A percentile compares a stretch with the other conserved stretches of the same genome.
Evolutionary conservation across 331 rosid genomes (phyloP).

Genomic region (Acacia pycnantha): DNA sequence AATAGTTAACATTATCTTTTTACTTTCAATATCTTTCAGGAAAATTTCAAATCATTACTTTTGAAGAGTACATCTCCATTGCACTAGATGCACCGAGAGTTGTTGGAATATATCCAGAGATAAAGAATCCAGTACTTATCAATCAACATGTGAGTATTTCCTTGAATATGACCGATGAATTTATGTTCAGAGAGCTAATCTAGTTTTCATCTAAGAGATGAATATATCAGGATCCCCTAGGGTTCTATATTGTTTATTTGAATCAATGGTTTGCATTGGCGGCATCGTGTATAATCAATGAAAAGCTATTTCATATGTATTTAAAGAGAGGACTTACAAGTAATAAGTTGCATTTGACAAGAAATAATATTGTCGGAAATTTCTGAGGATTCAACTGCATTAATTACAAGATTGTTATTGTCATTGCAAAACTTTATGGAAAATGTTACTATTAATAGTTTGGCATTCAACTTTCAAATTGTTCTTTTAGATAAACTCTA

Average conservation of each 20-base stretch:
- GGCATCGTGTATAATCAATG: background rate
- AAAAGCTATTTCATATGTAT: background rate
- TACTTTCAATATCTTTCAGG: constrained; percentile 53
- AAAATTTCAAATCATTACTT: constrained; percentile 70
- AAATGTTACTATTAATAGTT: constrained; percentile 19
- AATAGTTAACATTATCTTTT: constrained; percentile 5
- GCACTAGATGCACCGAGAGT: constrained; percentile 86
- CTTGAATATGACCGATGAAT: constrained; percentile 12
- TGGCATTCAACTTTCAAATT: background rate
- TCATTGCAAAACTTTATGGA: background rate
- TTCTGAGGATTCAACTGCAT: background rate
- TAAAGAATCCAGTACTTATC: constrained; percentile 79
- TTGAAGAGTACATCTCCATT: constrained; percentile 83
- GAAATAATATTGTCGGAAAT: background rate
- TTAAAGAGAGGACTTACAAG: background rate
- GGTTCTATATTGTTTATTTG: background rate
- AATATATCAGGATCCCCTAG: constrained; percentile 5
- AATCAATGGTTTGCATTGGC: constrained; percentile 9
- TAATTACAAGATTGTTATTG: constrained; percentile 10
- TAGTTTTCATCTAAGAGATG: background rate
- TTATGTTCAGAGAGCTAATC: constrained; percentile 5
- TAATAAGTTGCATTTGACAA: background rate
- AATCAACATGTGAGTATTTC: constrained; percentile 79
- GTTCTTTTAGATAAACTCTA: constrained; percentile 2
- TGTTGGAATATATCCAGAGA: constrained; percentile 97